Conservation (phyloP, 139 green algal species). For the Edaphochlamys debaryana region DNA sequence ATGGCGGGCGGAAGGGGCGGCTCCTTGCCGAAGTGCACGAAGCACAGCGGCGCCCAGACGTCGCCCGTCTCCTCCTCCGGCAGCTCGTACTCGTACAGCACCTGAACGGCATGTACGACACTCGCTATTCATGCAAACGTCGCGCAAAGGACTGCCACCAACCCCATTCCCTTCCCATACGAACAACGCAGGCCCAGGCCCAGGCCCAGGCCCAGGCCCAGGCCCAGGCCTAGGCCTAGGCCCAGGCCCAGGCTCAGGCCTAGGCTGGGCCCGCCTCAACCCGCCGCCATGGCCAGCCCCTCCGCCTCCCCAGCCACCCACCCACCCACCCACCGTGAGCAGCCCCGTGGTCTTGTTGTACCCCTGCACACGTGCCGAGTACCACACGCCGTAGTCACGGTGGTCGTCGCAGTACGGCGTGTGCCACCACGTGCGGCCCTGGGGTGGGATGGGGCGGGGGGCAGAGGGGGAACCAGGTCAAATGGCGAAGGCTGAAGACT, state of each 20-base stretch:
- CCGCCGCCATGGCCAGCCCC: no score
- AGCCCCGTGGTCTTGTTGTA: neutral
- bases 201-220: no score
- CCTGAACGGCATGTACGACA: neutral
- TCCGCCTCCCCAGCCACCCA: no score
- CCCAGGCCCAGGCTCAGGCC: neutral
- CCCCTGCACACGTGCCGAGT: neutral
- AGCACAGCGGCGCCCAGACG: constrained; percentile 17
- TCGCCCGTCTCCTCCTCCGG: neutral
- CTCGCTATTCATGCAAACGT: neutral
- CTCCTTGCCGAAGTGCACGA: constrained; percentile 8
- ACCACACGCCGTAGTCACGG: constrained; percentile 25
- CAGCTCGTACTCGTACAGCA: constrained; percentile 13
- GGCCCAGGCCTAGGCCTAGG: neutral
- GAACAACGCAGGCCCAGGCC: neutral
- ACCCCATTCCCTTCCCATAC: no score
- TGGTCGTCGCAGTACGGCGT: neutral
- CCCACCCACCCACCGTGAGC: neutral
- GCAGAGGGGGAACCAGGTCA: neutral
- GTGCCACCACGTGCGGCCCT: constrained; percentile 20
- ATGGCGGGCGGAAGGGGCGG: neutral
- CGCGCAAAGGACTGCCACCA: no score
- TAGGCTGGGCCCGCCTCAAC: no score
- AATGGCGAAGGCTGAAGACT: neutral
- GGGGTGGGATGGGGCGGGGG: neutral